A percentile compares a stretch with the other conserved stretches of the same genome.
These are phyloP conservation scores for Termitomyces bulborhizus DNA, from an alignment of 768 basidiomycete species.

Conservation along the genomic window DNA sequence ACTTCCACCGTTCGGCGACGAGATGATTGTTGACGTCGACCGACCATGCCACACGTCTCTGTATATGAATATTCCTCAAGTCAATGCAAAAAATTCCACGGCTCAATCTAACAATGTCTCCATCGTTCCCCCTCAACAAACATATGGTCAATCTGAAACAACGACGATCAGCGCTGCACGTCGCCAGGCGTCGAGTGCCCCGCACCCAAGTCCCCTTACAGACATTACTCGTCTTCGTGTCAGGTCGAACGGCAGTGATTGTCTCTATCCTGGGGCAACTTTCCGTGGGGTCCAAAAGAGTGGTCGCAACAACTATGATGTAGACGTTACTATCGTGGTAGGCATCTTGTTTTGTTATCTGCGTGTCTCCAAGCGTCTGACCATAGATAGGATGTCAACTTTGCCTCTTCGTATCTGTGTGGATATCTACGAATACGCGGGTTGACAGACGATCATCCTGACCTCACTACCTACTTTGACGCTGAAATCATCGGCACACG, in stretches of 20 bases:
- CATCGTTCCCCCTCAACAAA: constrained; percentile 1
- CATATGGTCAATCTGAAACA: constrained; percentile 9
- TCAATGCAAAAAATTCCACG: constrained; percentile 19
- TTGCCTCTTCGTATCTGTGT: constrained; percentile 76
- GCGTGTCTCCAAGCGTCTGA: constrained; percentile 5
- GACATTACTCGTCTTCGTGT: constrained; percentile 78
- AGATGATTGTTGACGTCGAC: constrained; percentile 26
- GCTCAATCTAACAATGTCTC: constrained; percentile 17
- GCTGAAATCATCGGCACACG: constrained; percentile 92
- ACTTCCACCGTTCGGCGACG: constrained; percentile 23
- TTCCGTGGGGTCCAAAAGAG: constrained; percentile 93
- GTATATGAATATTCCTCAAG: constrained; percentile 13
- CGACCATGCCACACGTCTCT: constrained; percentile 13
- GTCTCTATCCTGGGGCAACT: constrained; percentile 81
- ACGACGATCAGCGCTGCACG: constrained; percentile 13
- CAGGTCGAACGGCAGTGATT: constrained; percentile 65
- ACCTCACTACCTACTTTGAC: constrained; percentile 94
- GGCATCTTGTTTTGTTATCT: constrained; percentile 27
- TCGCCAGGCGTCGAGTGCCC: constrained; percentile 12
- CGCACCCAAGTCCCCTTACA: constrained; percentile 45
- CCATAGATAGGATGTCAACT: constrained; percentile 67
- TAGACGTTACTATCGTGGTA: constrained; percentile 88
- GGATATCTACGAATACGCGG: constrained; percentile 93
- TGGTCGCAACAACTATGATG: constrained; percentile 91
- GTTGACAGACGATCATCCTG: constrained; percentile 90